These are phyloP conservation scores for Podosphaera fusca DNA, from an alignment of 2,329 filamentous ascomycete species.

Conservation along the genomic window DNA sequence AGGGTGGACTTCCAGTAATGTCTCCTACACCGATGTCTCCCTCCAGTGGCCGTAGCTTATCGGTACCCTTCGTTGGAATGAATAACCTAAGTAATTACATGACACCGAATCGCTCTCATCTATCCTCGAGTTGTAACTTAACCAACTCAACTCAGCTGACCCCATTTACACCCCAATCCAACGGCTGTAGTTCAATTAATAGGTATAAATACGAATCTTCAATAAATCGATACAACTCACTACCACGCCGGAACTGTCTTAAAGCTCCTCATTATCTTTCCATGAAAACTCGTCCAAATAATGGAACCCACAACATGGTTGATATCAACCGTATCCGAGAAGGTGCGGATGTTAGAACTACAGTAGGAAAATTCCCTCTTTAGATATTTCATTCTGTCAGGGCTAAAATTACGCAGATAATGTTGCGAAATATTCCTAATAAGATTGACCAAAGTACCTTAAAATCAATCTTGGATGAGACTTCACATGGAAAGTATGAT, in stretches of 20 bases:
- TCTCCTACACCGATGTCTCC: background rate
- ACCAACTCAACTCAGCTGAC: background rate
- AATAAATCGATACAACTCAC: background rate
- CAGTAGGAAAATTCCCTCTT: slow-evolving; percentile 26
- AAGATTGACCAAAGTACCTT: slow-evolving; percentile 59
- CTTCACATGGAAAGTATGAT: slow-evolving; percentile 64
- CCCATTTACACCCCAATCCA: background rate
- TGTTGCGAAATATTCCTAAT: slow-evolving; percentile 89
- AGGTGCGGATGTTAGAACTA: slow-evolving; percentile 53
- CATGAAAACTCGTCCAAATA: background rate
- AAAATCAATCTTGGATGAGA: slow-evolving; percentile 57
- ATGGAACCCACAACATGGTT: slow-evolving; percentile 30
- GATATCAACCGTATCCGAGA: slow-evolving; percentile 35
- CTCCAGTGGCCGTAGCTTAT: background rate
- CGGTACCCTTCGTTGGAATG: background rate
- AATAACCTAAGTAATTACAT: background rate
- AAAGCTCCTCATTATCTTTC: background rate
- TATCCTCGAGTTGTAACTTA: background rate
- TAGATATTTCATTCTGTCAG: slow-evolving; percentile 1
- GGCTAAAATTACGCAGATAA: slow-evolving; percentile 33
- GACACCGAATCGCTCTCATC: background rate
- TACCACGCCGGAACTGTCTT: background rate
- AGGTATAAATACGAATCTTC: background rate
- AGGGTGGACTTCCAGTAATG: background rate
- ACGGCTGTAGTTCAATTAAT: background rate